Percentiles rank a stretch among this genome's conserved stretches.
phyloP scores from a whole-genome alignment of 1,284 basidiomycete genomes.

The Leccinum pseudoinsigne region DNA sequence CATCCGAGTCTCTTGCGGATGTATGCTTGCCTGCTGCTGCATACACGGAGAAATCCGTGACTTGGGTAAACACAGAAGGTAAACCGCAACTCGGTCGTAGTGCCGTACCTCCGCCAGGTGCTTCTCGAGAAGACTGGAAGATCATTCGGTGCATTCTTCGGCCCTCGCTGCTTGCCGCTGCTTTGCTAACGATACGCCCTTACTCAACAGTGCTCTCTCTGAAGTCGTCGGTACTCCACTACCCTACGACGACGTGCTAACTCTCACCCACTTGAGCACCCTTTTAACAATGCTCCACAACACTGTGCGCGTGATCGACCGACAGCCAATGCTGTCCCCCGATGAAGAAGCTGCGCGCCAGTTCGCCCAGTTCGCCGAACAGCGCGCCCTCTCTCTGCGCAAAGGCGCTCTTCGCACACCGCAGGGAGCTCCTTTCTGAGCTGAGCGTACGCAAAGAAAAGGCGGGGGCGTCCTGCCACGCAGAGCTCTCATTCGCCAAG shows the following conservation, averaged over 20 bases:
- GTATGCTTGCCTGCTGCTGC: constrained; percentile 93
- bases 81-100: constrained; percentile 89
- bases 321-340: no score
- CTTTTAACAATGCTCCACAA: no score
- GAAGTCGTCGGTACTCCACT: constrained; percentile 81
- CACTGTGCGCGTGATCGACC: no score
- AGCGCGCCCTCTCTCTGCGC: no score
- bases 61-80: constrained; percentile 98
- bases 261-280: constrained; percentile 42
- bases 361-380: no score
- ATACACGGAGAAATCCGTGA: constrained; percentile 94
- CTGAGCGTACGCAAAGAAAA: no score
- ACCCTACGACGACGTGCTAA: constrained; percentile 91
- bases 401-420: no score
- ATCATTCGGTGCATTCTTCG: constrained; percentile 70
- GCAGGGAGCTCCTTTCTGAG: no score
- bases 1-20: constrained; percentile 95
- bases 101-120: constrained; percentile 94
- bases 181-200: constrained; percentile 1
- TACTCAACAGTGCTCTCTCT: constrained; percentile 74
- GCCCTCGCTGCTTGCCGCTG: neutral
- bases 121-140: constrained; percentile 98
- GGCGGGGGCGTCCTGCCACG: no score
- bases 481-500: no score
- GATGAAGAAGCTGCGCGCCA: no score